phyloP scores from a whole-genome alignment of 139 green algal genomes.

The Ulvella scutata region DNA sequence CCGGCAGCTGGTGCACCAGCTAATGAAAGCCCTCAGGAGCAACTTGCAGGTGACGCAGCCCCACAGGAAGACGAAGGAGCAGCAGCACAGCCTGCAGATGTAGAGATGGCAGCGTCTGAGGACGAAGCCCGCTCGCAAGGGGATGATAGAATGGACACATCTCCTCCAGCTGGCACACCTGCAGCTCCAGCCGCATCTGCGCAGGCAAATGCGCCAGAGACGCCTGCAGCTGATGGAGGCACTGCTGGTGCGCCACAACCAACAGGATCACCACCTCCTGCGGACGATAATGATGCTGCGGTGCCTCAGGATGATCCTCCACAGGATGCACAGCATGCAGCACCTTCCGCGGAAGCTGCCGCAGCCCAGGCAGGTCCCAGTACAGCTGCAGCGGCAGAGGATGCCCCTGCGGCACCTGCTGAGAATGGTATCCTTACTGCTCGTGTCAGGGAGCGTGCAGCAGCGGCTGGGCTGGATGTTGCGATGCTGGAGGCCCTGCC shows the following conservation, averaged over 20 bases:
- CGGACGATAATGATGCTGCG: not conserved
- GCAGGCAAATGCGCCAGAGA: not conserved
- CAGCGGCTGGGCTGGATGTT: slow-evolving; percentile 46
- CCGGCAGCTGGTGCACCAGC: too few species aligned
- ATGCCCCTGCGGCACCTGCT: not conserved
- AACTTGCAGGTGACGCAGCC: not conserved
- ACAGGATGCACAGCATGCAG: not conserved
- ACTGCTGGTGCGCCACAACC: not conserved
- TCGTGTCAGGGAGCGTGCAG: slow-evolving; percentile 6
- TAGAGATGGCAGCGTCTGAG: not conserved
- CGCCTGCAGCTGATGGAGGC: not conserved
- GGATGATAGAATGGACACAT: too few species aligned
- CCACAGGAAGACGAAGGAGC: not conserved
- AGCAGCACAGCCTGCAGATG: not conserved
- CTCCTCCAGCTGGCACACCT: too few species aligned
- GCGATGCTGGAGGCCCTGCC: slow-evolving; percentile 62
- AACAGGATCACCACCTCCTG: not conserved
- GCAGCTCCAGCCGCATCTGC: not conserved
- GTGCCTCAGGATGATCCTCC: not conserved
- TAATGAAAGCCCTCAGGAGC: too few species aligned
- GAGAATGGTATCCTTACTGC: slow-evolving; percentile 7
- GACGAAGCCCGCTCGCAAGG: too few species aligned
- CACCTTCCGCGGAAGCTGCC: not conserved
- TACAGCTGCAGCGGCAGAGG: not conserved
- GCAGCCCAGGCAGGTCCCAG: not conserved